Conservation (phyloP, 805 yeast genomes). For the Wickerhamomyces rabaulensis region DNA sequence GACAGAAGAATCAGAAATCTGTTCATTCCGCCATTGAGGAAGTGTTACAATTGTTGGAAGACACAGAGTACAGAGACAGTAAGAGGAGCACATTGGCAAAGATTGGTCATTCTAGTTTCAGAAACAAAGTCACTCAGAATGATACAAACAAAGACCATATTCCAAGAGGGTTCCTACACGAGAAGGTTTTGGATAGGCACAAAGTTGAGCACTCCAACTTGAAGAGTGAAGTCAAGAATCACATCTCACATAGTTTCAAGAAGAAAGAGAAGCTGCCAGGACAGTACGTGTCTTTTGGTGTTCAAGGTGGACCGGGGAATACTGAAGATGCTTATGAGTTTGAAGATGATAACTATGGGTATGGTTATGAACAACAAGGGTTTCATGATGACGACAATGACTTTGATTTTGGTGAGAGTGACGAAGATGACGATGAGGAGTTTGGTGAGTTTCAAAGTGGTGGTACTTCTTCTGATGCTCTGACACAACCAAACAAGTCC, state of each 20-base stretch:
- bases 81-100: background rate
- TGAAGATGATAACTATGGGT: slow-evolving; percentile 11
- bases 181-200: slow-evolving; percentile 9
- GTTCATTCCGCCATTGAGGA: background rate
- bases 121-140: background rate
- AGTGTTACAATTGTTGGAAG: background rate
- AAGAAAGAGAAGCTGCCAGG: slow-evolving; percentile 8
- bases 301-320: background rate
- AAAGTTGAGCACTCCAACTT: slow-evolving; percentile 14
- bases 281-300: background rate
- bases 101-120: background rate
- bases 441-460: slow-evolving; percentile 31
- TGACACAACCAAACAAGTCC: background rate
- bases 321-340: slow-evolving; percentile 16
- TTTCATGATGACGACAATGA: slow-evolving; percentile 12
- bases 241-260: slow-evolving; percentile 5
- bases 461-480: slow-evolving; percentile 6
- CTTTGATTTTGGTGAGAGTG: slow-evolving; percentile 11
- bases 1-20: background rate
- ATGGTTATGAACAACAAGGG: slow-evolving; percentile 9
- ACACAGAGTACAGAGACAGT: background rate
- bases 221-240: slow-evolving; percentile 11
- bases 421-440: slow-evolving; percentile 28
- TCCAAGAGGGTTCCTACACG: slow-evolving; percentile 1
- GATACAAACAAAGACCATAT: too few species aligned